Evolutionary conservation across 2,329 filamentous ascomycete species (phyloP).

Genomic region (Epichloe coenophiala): DNA sequence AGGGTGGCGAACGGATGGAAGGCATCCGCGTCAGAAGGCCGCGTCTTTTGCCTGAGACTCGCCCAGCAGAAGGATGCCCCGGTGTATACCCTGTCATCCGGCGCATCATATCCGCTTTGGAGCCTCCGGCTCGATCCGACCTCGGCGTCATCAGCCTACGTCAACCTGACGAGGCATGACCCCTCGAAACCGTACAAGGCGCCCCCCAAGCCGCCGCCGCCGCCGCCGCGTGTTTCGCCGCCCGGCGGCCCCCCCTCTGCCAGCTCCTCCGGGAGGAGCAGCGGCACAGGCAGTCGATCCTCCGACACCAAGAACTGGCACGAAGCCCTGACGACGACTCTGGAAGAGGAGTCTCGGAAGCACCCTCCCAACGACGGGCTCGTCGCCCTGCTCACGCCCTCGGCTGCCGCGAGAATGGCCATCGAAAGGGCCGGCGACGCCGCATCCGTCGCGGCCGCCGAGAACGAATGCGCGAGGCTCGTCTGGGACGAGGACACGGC

Average conservation of each 20-base stretch:
- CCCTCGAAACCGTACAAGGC: slow-evolving; percentile 43
- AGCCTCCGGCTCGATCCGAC: slow-evolving; percentile 50
- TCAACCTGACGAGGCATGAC: slow-evolving; percentile 46
- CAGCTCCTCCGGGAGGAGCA: slow-evolving; percentile 12
- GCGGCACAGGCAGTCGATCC: slow-evolving; percentile 9
- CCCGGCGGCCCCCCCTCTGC: slow-evolving; percentile 6
- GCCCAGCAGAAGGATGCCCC: slow-evolving; percentile 45
- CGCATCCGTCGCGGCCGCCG: slow-evolving; percentile 46
- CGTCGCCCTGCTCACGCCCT: slow-evolving; percentile 56
- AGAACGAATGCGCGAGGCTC: slow-evolving; percentile 55
- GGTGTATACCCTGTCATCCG: slow-evolving; percentile 51
- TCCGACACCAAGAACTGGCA: slow-evolving; percentile 38
- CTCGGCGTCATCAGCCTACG: slow-evolving; percentile 42
- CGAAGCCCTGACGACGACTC: slow-evolving; percentile 42
- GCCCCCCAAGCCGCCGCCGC: slow-evolving; percentile 19
- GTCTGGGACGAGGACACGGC: slow-evolving; percentile 54
- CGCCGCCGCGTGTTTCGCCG: not conserved
- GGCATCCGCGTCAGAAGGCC: slow-evolving; percentile 44
- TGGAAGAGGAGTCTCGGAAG: slow-evolving; percentile 40
- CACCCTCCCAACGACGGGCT: slow-evolving; percentile 47
- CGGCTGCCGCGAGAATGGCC: slow-evolving; percentile 48
- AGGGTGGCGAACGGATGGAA: slow-evolving; percentile 58
- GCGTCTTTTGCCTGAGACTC: slow-evolving; percentile 45
- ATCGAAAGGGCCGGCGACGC: slow-evolving; percentile 46
- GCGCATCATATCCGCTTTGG: slow-evolving; percentile 48